Evolutionary conservation across 106 monocot genomes (phyloP), one percentile per base, ranked within the genome.

Genomic region (Dendrobium chrysotoxum): DNA sequence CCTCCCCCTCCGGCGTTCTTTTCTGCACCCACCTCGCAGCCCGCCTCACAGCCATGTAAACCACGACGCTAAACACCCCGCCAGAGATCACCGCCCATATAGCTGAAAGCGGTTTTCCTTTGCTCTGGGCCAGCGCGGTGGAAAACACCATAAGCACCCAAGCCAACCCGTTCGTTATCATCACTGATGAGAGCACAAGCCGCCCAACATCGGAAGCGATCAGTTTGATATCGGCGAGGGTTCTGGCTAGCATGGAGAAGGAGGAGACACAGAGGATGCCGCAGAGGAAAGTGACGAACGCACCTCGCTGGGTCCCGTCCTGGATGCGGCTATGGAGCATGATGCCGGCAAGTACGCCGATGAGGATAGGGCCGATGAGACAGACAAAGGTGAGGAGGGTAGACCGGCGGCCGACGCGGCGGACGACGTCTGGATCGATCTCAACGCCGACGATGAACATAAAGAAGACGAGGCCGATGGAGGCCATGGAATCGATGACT

Each of bases 111-210:
- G 42, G 72, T 13, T 45, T 35, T 40, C 76, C 75, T 28, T 72
- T 55, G 58, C 41, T 47, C 20, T 82, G 75, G 2, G 76, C 45
- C 26, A 87, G 67, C 21, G 91, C 74, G 77, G 86, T 81, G 77
- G 86, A 77, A 5, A 88, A 42, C 1, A 83, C 53, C 31, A 91
- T 83, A 7, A 91, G 85, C 12, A 81, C 26, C 91, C 88, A 91
- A 2, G 85, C 81, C 40, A 75, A 42, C 40, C 76, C 75, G 81
- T 87, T 84, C 57, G 41, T 78, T 76, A 85, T 50, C 28, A 88
- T 78, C 5, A 86, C 83, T 17, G 86, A 75, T 0, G 91, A 80
- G 77, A 87, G 78, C 6, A 87, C 85, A 0, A 75, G 76, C n/a
- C 66, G 41, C 12, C 84, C 84, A 21, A 84, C 12, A 1, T 64